Conservation (phyloP, 768 basidiomycete species). For the Cyathus striatus region DNA sequence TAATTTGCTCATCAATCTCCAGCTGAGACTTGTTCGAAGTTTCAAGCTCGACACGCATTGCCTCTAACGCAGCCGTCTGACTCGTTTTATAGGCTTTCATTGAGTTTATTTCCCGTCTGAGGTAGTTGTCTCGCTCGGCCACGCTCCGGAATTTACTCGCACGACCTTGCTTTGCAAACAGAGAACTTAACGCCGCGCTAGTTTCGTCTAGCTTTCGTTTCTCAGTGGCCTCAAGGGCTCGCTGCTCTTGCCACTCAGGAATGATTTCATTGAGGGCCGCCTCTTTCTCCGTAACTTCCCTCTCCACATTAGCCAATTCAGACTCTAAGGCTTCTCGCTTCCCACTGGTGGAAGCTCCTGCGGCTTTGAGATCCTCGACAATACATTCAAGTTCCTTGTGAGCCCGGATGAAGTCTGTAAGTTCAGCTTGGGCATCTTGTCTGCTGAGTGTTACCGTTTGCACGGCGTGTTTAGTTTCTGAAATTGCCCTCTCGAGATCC, state of each 20-base stretch:
- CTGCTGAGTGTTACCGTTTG: constrained; percentile 69
- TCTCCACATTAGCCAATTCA: constrained; percentile 59
- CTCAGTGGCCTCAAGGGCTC: constrained; percentile 45
- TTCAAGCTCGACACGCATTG: constrained; percentile 45
- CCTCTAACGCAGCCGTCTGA: constrained; percentile 52
- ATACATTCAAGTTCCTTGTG: constrained; percentile 85
- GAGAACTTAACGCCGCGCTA: constrained; percentile 60
- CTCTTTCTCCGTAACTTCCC: constrained; percentile 62
- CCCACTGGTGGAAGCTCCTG: constrained; percentile 60
- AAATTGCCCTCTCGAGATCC: constrained; percentile 71
- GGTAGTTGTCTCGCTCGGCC: constrained; percentile 77
- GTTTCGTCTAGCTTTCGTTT: constrained; percentile 71
- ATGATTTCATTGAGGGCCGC: constrained; percentile 52
- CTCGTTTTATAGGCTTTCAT: constrained; percentile 56
- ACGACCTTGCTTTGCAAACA: constrained; percentile 91
- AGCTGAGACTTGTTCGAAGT: constrained; percentile 40
- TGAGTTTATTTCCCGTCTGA: constrained; percentile 73
- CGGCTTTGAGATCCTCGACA: constrained; percentile 69
- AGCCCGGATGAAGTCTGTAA: constrained; percentile 80
- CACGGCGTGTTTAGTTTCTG: constrained; percentile 62
- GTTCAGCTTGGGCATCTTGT: constrained; percentile 74
- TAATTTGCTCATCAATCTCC: constrained; percentile 57
- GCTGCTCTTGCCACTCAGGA: constrained; percentile 66
- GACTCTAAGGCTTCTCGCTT: constrained; percentile 55
- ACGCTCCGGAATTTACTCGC: constrained; percentile 79